Evolutionary conservation across 768 basidiomycete species (phyloP), one percentile per base, ranked within the genome.

Genomic region (Termitomyces sp.): DNA sequence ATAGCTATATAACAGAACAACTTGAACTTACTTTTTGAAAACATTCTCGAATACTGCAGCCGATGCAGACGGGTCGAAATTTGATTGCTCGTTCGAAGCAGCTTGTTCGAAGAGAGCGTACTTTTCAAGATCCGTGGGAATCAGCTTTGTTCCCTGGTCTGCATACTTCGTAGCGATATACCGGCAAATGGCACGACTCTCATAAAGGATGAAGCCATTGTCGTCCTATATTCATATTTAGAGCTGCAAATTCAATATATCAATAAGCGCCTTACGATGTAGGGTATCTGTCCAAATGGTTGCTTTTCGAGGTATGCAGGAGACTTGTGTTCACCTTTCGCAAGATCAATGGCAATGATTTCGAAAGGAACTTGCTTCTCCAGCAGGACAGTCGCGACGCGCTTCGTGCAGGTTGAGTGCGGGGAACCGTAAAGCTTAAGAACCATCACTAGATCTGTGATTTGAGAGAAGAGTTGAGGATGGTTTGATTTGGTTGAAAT

Each of bases 21-120:
- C 28, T 58, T 52, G 0, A 29, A 63, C 74, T 50, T 52, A 86
- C 83, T 67, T 68, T 60, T 82, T 82, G 59, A 79, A 74, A n/a
- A 83, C 63, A 60, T 75, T 76, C 67, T 89, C 85, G 4, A 54
- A 59, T 7, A 75, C 71, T 5, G 83, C 68, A 2, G 67, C 70
- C 16, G 64, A 53, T 0, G 78, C 85, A 56, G 65, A 74, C 0
- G 76, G 68, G 52, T 87, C 76, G 59, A 88, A 89, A 65, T 84
- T 77, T 61, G 68, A 68, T 6, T 64, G 48, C 68, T 89, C 87
- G 59, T 80, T 70, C 9, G 79, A 80, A 1, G 76, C 73, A 0
- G 79, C 79, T 64, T 81, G 80, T 62, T 84, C 81, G 59, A 83
- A 80, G 12, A 78, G 66, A 2, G 79, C 82, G 8, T 66, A 70